These are phyloP conservation scores for Prunus fruticosa DNA, from an alignment of 306 rosid genomes.

Conservation along the genomic window DNA sequence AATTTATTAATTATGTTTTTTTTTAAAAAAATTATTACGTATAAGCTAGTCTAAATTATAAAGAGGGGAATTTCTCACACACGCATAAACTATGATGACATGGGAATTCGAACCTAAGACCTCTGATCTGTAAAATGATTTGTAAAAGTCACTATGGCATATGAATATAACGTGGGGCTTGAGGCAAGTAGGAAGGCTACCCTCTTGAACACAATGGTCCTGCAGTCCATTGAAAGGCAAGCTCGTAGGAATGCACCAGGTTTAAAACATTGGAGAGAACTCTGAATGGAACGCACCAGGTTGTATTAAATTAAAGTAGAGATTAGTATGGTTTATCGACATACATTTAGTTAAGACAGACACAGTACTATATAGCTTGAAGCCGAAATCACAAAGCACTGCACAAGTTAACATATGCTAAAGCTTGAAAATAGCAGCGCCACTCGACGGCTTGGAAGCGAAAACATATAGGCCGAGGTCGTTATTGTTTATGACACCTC, in stretches of 20 bases:
- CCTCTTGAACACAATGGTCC: no score
- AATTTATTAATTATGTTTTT: no score
- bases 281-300: not conserved
- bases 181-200: no score
- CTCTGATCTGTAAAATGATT: no score
- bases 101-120: fast-evolving
- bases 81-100: no score
- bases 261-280: not conserved
- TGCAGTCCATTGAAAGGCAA: not conserved
- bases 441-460: constrained; percentile 98
- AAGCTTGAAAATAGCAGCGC: constrained; percentile 87
- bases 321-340: not conserved
- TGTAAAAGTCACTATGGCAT: no score
- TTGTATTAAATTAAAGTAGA: not conserved
- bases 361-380: not conserved
- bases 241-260: no score
- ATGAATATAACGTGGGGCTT: not conserved
- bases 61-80: no score
- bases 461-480: constrained; percentile 81
- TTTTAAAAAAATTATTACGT: no score
- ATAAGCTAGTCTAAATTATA: no score
- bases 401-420: constrained; percentile 21
- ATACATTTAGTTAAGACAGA: not conserved
- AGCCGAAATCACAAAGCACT: not conserved
- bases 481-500: constrained; percentile 51